phyloP scores from a whole-genome alignment of 768 basidiomycete species.

The Suillus americanus region DNA sequence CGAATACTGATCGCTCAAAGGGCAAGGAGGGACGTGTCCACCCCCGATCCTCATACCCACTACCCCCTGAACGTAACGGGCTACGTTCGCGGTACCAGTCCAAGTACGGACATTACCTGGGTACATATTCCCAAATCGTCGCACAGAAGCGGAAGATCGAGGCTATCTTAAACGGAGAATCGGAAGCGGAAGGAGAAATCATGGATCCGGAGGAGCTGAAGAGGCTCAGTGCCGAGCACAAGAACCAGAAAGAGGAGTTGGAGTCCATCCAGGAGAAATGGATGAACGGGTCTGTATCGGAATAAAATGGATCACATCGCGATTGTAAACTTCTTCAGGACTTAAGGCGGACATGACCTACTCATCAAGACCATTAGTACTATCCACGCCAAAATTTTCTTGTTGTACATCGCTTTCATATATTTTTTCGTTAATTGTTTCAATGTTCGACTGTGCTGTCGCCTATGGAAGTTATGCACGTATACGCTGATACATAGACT shows the following conservation, averaged over 20 bases:
- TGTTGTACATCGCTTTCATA: constrained; percentile 2
- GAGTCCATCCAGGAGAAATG: constrained; percentile 46
- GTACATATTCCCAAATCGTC: constrained; percentile 44
- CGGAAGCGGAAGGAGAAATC: constrained; percentile 53
- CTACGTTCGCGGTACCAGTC: constrained; percentile 54
- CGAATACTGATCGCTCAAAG: constrained; percentile 11
- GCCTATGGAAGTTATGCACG: constrained; percentile 2
- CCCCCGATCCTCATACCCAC: constrained; percentile 31
- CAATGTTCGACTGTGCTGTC: not conserved
- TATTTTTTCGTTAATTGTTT: constrained; percentile 1
- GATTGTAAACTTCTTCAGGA: not conserved
- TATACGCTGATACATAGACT: constrained; percentile 8
- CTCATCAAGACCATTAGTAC: not conserved
- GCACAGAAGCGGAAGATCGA: constrained; percentile 53
- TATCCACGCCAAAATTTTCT: constrained; percentile 3
- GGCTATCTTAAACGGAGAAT: constrained; percentile 52
- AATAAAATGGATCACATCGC: constrained; percentile 10
- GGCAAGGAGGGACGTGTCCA: constrained; percentile 23
- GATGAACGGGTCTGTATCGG: constrained; percentile 21
- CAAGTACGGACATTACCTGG: constrained; percentile 53
- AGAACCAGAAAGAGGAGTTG: constrained; percentile 51
- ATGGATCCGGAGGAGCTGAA: constrained; percentile 53
- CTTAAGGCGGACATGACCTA: not conserved
- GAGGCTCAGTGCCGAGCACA: constrained; percentile 44
- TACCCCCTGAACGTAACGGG: constrained; percentile 48